Evolutionary conservation across 345 rosid species (phyloP).

Genomic region (Turritis glabra): DNA sequence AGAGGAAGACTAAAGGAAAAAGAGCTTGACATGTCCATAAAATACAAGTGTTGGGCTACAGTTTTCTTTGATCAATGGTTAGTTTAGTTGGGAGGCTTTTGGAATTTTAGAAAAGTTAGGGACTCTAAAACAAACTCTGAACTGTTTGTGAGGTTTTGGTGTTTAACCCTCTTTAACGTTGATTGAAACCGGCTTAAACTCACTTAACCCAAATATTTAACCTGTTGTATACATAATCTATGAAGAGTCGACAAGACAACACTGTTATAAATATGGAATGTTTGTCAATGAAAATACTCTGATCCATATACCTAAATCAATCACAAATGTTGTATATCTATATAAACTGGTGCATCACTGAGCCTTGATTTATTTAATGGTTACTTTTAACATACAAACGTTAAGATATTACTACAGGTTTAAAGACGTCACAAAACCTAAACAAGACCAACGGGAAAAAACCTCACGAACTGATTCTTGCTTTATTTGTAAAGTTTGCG

Average conservation of each 20-base stretch:
- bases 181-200: not conserved
- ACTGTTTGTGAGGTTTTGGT: not conserved
- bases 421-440: not conserved
- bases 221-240: not conserved
- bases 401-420: not conserved
- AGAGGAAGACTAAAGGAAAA: constrained; percentile 28
- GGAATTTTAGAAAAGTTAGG: not conserved
- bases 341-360: not conserved
- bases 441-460: not conserved
- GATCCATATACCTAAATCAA: not conserved
- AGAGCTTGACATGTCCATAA: constrained; percentile 14
- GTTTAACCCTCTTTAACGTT: not conserved
- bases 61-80: not conserved
- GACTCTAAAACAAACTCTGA: not conserved
- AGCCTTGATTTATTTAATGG: not conserved
- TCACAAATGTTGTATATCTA: not conserved
- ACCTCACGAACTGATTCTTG: not conserved
- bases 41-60: not conserved
- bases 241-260: not conserved
- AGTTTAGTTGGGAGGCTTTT: constrained; percentile 7
- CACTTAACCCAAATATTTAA: not conserved
- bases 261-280: not conserved
- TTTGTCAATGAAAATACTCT: not conserved
- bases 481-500: not conserved
- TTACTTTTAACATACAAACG: not conserved